Base-by-base conservation (phyloP, 352 stramenopile species). In the Pythium rhizo-oryzae region DNA sequence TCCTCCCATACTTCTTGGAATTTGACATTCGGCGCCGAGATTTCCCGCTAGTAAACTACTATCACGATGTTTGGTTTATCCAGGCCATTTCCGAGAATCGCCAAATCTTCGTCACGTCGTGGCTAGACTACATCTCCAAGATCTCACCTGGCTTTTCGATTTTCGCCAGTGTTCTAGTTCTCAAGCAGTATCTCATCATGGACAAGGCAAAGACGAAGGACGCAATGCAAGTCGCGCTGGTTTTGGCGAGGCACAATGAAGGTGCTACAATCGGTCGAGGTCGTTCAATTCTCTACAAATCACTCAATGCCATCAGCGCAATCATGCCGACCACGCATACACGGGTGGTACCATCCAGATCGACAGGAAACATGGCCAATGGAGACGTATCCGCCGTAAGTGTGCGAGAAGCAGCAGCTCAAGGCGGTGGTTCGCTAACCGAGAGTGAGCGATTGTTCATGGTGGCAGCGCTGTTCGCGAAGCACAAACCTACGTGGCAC, bases 41-140 rank as follows among this genome's bases (percentile, higher is more conserved):
- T 15, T 78, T 78, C 25, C 64, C 62, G 12, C 21, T 73, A 1
- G 39, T 51, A 0, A 58, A 72, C 25, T 68, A 65, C 33, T 75
- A 72, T 30, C 15, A 65, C n/a, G 67, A 78, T 24, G 58, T 60
- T 0, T 78, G 64, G 63, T 66, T 72, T 19, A 61, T 66, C 43
- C 39, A 65, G 5, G 65, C 65, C 2, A 50, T 74, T 18, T 64
- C 67, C 4, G 67, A 72, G 47, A 72, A 67, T 18, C 33, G 8
- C 1, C 37, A 59, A 21, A 64, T 72, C n/a, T n/a, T 15, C 6
- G 50, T 35, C 47, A 71, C 28, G 68, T 75, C 69, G 15, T 61
- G 37, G 52, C n/a, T 72, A 16, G 69, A 75, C n/a, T 51, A 30
- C 13, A 11, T 51, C 44, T 51, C 44, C 44, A 51, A 51, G n/a